Percentiles rank a stretch among this genome's conserved stretches.
phyloP scores from a whole-genome alignment of 2,329 filamentous ascomycete genomes.

The Endoconidiophora polonica region DNA sequence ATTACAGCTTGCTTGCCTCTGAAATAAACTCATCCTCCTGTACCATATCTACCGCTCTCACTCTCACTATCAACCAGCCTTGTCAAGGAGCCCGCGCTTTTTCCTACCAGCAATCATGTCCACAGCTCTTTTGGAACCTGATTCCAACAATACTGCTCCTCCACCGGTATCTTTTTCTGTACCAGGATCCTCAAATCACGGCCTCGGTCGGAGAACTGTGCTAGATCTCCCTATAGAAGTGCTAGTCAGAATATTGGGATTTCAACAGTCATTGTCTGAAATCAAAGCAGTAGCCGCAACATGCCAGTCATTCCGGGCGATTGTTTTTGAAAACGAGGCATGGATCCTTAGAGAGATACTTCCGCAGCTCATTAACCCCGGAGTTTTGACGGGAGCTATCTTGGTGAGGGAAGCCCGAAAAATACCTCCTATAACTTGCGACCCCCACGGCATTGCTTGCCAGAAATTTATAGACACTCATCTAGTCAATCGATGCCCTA shows the following conservation, averaged over 20 bases:
- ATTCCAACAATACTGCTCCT: neutral
- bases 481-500: neutral
- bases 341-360: conserved; percentile 2
- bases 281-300: neutral
- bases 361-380: neutral
- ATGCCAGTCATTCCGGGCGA: neutral
- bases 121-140: neutral
- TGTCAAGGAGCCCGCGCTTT: too few relatives aligned
- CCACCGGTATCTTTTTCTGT: neutral
- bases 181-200: neutral
- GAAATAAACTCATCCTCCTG: too few relatives aligned
- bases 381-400: neutral
- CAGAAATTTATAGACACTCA: neutral
- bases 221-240: conserved; percentile 6
- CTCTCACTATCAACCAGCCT: too few relatives aligned
- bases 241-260: neutral
- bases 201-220: neutral
- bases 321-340: neutral
- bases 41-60: too few relatives aligned
- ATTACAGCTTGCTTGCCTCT: too few relatives aligned
- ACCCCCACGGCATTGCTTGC: neutral
- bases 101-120: too few relatives aligned
- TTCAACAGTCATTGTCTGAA: neutral
- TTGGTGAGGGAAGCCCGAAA: conserved; percentile 6
- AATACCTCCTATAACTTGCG: neutral